Percentiles rank a stretch among this genome's conserved stretches.
Conservation (phyloP, 2,329 filamentous ascomycete genomes). For the Colletotrichum horii region DNA sequence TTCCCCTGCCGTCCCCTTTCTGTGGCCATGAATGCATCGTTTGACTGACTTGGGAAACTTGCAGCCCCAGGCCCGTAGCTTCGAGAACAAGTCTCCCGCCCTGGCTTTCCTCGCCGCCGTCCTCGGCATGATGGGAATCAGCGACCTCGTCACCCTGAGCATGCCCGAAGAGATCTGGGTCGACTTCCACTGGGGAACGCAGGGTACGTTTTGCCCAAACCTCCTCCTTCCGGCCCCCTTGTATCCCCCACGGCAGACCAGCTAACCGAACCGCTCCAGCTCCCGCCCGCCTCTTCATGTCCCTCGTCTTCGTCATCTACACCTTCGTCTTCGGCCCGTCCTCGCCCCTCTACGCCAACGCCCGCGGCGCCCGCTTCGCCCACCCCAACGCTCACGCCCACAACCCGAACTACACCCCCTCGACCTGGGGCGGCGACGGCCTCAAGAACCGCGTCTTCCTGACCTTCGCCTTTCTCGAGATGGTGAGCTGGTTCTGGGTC, state of each 20-base stretch:
- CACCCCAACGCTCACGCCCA: slow-evolving; percentile 37
- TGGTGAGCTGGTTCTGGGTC: slow-evolving; percentile 87
- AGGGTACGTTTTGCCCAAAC: slow-evolving; percentile 56
- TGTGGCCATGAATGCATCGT: rapidly evolving
- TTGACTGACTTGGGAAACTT: not conserved
- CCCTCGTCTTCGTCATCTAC: slow-evolving; percentile 67
- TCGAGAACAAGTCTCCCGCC: slow-evolving; percentile 72
- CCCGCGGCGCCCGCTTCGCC: slow-evolving; percentile 35
- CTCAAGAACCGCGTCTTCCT: slow-evolving; percentile 88
- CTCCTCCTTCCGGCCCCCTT: not conserved
- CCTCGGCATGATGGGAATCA: slow-evolving; percentile 64
- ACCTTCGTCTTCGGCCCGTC: slow-evolving; percentile 64
- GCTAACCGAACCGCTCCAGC: slow-evolving; percentile 39
- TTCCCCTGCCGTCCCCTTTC: not conserved
- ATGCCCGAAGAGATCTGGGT: slow-evolving; percentile 70
- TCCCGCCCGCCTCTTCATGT: slow-evolving; percentile 69
- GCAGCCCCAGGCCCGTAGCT: slow-evolving; percentile 69
- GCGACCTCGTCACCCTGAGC: slow-evolving; percentile 70
- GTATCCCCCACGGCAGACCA: no score
- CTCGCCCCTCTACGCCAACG: slow-evolving; percentile 50
- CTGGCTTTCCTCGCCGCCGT: slow-evolving; percentile 76
- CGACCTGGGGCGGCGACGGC: slow-evolving; percentile 63
- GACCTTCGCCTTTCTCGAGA: slow-evolving; percentile 83
- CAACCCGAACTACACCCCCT: slow-evolving; percentile 41
- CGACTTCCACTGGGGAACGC: slow-evolving; percentile 69